Evolutionary conservation across 345 rosid genomes (phyloP), one percentile per base, ranked within the genome.

Genomic region (Gossypium ekmanianum): DNA sequence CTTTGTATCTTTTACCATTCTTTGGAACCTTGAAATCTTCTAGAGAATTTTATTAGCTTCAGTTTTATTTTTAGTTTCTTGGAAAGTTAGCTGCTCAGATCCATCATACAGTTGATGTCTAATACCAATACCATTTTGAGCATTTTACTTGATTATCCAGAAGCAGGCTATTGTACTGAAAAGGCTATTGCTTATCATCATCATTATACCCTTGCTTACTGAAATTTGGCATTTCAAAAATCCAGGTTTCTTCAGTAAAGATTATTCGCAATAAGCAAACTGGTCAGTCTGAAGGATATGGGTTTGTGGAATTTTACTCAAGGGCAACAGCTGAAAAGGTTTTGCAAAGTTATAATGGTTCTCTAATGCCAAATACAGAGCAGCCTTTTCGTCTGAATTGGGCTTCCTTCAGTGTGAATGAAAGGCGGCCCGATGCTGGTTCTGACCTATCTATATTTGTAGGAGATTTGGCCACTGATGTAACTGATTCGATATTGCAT

Each of bases 401-500:
- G 98, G 98, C 98, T 52, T 84, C 94, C 74, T 92, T 92, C 78
- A 87, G 92, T 61, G 86, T 91, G 9, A 92, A 88, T 79, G 94
- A 92, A 22, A 91, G 90, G 74, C 89, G 92, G 81, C 71, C 89
- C 0, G 98, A 94, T 6, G 41, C 82, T 27, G 89, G 89, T 81
- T 88, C 93, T 24, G 98, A 94, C 77, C 89, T 89, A n/a, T 94
- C 98, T 2, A 81, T 91, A 65, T 94, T 92, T 84, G 98, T 94
- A 22, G 98, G 98, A 54, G 98, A 94, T 80, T 85, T 94, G 83
- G 94, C 98, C 72, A 87, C 96, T n/a, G 98, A 94, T 78, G 98
- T 94, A 48, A 92, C 95, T 68, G 98, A 94, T 76, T 52, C 83
- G 44, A 74, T 92, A 67, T 79, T 94, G 89, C 97, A 84, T 65